A percentile compares a stretch with the other conserved stretches of the same genome.
Evolutionary conservation across 176 grass and related monocot genomes (phyloP).

Genomic region (Ensete ventricosum): DNA sequence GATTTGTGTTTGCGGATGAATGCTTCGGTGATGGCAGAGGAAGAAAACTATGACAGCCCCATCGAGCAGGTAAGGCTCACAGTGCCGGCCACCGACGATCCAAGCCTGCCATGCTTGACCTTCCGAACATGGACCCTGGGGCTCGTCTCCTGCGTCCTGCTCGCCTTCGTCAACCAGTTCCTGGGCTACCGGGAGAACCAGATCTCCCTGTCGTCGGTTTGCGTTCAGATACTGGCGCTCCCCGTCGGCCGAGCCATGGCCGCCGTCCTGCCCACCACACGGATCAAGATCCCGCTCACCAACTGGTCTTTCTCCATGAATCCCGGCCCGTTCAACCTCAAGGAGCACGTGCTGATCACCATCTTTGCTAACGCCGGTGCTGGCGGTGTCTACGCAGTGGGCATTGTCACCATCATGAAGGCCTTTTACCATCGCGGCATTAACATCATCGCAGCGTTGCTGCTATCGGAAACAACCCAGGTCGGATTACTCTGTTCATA

Average conservation of each 20-base stretch:
- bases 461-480: constrained; percentile 70
- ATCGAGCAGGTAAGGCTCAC: constrained; percentile 53
- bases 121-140: constrained; percentile 70
- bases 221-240: constrained; percentile 55
- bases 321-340: constrained; percentile 74
- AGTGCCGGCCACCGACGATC: constrained; percentile 41
- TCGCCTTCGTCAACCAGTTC: constrained; percentile 87
- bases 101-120: constrained; percentile 50
- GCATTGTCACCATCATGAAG: constrained; percentile 68
- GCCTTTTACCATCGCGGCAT: constrained; percentile 61
- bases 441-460: constrained; percentile 45
- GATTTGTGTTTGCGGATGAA: too few species aligned
- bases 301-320: constrained; percentile 59
- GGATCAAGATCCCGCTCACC: constrained; percentile 22
- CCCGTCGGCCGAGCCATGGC: constrained; percentile 70
- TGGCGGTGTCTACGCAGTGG: constrained; percentile 41
- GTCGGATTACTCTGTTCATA: constrained; percentile 2
- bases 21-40: constrained; percentile 12
- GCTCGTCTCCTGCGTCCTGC: constrained; percentile 36
- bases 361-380: constrained; percentile 7
- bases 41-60: constrained; percentile 52
- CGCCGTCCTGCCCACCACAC: constrained; percentile 31
- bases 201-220: constrained; percentile 49
- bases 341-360: constrained; percentile 73
- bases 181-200: constrained; percentile 65